Conservation (phyloP, 139 green algal species). For the Pleodorina starrii region DNA sequence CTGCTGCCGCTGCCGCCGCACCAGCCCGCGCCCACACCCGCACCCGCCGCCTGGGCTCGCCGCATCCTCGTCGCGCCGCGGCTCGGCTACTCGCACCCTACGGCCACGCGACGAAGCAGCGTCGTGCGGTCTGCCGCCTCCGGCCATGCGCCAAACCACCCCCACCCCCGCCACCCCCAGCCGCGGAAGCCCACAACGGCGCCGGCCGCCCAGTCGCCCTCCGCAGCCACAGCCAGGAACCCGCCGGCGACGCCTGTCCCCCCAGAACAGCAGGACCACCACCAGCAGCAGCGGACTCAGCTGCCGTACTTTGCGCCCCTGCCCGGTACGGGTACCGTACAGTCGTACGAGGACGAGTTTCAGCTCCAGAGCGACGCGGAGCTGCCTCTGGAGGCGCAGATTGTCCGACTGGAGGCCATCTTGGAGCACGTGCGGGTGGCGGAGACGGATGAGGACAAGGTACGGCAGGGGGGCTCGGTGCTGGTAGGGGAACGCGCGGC, state of each 20-base stretch:
- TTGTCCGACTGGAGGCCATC: neutral
- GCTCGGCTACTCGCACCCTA: too few species aligned
- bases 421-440: neutral
- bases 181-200: neutral
- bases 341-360: conserved; percentile 39
- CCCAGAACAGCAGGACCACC: neutral
- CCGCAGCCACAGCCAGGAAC: neutral
- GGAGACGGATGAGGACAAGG: neutral
- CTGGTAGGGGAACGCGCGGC: too few species aligned
- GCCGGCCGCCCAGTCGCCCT: neutral
- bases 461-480: too few species aligned
- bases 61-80: too few species aligned
- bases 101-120: too few species aligned
- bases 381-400: conserved; percentile 25
- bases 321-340: neutral
- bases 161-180: neutral
- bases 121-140: neutral
- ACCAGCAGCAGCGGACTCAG: neutral
- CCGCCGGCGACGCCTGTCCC: too few species aligned
- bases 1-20: too few species aligned
- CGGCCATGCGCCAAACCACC: neutral
- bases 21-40: too few species aligned
- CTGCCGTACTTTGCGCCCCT: neutral
- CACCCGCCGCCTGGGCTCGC: too few species aligned
- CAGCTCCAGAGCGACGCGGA: neutral